Conservation (phyloP, 177 flowering plant genomes). For the Viscum album region DNA sequence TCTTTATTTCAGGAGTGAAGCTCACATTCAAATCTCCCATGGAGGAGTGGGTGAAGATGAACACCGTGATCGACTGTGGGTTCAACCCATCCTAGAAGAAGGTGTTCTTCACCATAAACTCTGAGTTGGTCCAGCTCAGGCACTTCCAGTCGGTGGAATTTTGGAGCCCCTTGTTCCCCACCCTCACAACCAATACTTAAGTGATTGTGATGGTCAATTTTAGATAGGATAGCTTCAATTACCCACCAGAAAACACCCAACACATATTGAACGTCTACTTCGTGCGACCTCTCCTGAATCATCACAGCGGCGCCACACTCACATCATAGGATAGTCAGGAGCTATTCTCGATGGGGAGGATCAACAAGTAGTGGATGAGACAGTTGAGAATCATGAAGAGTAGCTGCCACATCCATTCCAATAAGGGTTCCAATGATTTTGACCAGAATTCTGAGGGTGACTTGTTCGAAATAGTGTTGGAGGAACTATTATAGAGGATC, state of each 20-base stretch:
- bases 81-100: slow-evolving; percentile 59
- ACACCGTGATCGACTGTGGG: slow-evolving; percentile 75
- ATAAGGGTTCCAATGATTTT: slow-evolving; percentile 13
- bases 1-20: slow-evolving; percentile 57
- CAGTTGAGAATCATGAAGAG: slow-evolving; percentile 22
- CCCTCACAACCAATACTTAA: slow-evolving; percentile 54
- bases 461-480: slow-evolving; percentile 56
- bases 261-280: slow-evolving; percentile 81
- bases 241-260: slow-evolving; percentile 48
- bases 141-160: slow-evolving; percentile 65
- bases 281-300: slow-evolving; percentile 23
- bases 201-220: slow-evolving; percentile 48
- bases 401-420: no score
- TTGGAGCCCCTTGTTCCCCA: slow-evolving; percentile 63
- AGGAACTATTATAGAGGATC: no score
- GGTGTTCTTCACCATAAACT: slow-evolving; percentile 68
- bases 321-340: slow-evolving; percentile 71
- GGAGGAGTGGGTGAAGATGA: slow-evolving; percentile 39
- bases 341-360: slow-evolving; percentile 83
- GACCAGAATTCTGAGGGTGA: slow-evolving; percentile 54
- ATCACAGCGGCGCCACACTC: slow-evolving; percentile 20
- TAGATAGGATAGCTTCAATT: slow-evolving; percentile 61
- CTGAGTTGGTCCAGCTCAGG: slow-evolving; percentile 49
- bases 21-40: slow-evolving; percentile 43
- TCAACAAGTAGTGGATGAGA: slow-evolving; percentile 59